phyloP scores from a whole-genome alignment of 768 basidiomycete genomes.

The Mycena latifolia region DNA sequence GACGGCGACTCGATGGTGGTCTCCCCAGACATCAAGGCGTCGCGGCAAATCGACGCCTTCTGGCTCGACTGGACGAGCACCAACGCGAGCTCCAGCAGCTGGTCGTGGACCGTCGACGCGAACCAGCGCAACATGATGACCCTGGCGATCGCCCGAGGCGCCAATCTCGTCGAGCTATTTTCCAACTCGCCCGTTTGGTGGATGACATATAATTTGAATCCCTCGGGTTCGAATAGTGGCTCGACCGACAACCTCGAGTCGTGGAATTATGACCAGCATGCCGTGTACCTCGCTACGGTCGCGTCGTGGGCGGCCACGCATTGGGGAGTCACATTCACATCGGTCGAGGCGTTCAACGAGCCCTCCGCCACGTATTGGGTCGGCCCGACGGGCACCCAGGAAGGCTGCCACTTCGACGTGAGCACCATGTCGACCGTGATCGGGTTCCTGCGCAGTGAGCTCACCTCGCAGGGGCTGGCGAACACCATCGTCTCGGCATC shows the following conservation, averaged over 20 bases:
- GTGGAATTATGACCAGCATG: conserved; percentile 37
- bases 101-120: conserved; percentile 36
- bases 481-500: conserved; percentile 33
- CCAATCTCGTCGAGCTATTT: conserved; percentile 33
- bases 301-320: conserved; percentile 21
- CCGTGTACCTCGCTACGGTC: conserved; percentile 33
- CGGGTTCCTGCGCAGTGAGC: conserved; percentile 30
- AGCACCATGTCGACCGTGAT: conserved; percentile 36
- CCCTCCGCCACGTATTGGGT: conserved; percentile 36
- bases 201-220: conserved; percentile 35
- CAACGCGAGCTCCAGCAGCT: conserved; percentile 21
- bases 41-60: conserved; percentile 31
- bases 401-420: conserved; percentile 38
- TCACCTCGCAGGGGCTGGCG: conserved; percentile 32
- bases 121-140: conserved; percentile 37
- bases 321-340: conserved; percentile 36
- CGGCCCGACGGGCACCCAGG: conserved; percentile 35
- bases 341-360: conserved; percentile 38
- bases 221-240: conserved; percentile 30
- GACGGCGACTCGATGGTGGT: conserved; percentile 32
- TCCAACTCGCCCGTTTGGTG: conserved; percentile 38
- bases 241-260: conserved; percentile 36
- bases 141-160: conserved; percentile 30
- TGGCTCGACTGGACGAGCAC: conserved; percentile 35
- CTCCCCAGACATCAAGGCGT: conserved; percentile 28